Evolutionary conservation across 1,139 yeast species (phyloP), one percentile per base, ranked within the genome.

Genomic region (Saccharomyces hybrid): DNA sequence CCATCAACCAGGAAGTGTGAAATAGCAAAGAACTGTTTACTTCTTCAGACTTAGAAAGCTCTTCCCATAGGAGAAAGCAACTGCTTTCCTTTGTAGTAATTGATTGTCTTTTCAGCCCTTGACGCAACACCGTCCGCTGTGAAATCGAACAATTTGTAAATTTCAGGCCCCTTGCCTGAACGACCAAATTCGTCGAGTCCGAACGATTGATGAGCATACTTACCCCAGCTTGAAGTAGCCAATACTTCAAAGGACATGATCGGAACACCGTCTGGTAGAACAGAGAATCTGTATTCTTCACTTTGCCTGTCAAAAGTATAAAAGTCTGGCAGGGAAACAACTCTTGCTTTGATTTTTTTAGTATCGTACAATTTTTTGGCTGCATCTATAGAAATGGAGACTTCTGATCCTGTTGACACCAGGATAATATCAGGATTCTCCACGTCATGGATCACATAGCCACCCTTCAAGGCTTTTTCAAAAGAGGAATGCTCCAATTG

Each of bases 121-220:
- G 80, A 77, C 67, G 95, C 91, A 73, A 91, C 79, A 62, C 95
- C 96, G 71, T 88, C 96, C 60, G 93, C 85, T 55, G 95, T 89
- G 79, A 91, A 91, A 64, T 81, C 96, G 66, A 90, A 88, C 78
- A 71, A 77, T 74, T 87, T 81, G 84, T 83, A 91, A 58, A 91
- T 80, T 59, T 85, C 88, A 57, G 76, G 76, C 69, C 85, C 95
- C 72, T 89, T 88, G 72, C 96, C 98, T 59, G 96, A 89, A 61
- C 93, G 95, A 80, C 99, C 99, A 71, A 91, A 91, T 77, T 89
- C 83, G 82, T 89, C 83, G 71, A 91, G 81, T 73, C 96, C 96
- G 69, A 91, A 88, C 74, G 88, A 96, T 77, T 87, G 95, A 77
- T 91, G 98, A 58, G 97, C 82, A 79, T 89, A 93, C 76, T 84